Percentiles rank a stretch among this genome's conserved stretches.
phyloP scores from a whole-genome alignment of 2,329 filamentous ascomycete genomes.

The Pseudogymnoascus sp. region DNA sequence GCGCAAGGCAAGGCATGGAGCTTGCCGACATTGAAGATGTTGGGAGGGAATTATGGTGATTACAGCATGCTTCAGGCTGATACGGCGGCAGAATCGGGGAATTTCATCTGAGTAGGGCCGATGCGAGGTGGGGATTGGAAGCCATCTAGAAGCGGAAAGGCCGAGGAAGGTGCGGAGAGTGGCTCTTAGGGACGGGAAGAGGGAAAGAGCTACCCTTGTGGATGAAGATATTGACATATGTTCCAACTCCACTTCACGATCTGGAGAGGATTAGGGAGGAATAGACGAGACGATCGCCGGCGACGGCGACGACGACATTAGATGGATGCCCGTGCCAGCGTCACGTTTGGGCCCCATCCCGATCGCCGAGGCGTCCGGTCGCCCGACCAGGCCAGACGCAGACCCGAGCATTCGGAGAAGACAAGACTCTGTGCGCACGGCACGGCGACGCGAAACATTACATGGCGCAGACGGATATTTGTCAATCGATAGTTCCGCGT shows the following conservation, averaged over 20 bases:
- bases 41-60: not conserved
- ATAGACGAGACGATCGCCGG: not conserved
- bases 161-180: not conserved
- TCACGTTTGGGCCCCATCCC: not conserved
- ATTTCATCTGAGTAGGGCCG: not conserved
- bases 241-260: not conserved
- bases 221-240: not conserved
- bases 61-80: not conserved
- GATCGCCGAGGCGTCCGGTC: not conserved
- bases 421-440: not conserved
- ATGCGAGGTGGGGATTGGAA: not conserved
- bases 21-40: not conserved
- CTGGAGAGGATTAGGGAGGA: not conserved
- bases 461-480: not conserved
- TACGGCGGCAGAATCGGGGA: not conserved
- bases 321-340: not conserved
- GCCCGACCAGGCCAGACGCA: not conserved
- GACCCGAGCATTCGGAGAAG: not conserved
- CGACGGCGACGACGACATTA: not conserved
- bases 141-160: not conserved
- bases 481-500: not conserved
- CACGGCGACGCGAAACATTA: not conserved
- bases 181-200: not conserved
- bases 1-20: too few species aligned
- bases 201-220: not conserved